These are phyloP conservation scores for Euphorbia corollata DNA, from an alignment of 441 rosid genomes.

Conservation along the genomic window DNA sequence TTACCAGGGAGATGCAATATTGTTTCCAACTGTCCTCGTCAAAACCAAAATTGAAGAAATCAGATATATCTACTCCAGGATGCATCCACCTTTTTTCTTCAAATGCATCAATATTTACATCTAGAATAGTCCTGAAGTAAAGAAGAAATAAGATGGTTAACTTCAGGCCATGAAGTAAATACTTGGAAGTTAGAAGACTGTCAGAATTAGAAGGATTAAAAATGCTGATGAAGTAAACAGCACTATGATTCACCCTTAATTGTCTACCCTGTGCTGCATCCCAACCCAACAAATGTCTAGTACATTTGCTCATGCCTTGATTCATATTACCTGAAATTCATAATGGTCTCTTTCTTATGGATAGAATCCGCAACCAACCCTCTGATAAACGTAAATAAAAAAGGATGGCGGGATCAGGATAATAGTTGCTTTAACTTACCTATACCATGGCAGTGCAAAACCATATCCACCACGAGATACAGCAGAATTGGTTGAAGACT, in stretches of 20 bases:
- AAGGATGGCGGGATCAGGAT: not conserved
- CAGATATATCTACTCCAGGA: conserved; percentile 38
- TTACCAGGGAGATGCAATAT: conserved; percentile 45
- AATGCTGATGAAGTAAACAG: not conserved
- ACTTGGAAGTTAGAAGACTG: not conserved
- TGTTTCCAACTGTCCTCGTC: conserved; percentile 49
- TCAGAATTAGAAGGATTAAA: not conserved
- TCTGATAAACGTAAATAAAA: not conserved
- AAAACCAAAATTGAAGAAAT: conserved; percentile 52
- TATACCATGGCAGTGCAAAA: conserved; percentile 48
- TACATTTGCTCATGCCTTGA: not conserved
- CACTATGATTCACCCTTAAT: conserved; percentile 6
- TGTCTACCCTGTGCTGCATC: not conserved
- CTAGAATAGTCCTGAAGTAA: conserved; percentile 41
- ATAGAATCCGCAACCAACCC: not conserved
- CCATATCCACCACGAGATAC: conserved; percentile 31
- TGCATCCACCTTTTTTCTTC: conserved; percentile 47
- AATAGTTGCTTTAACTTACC: conserved; percentile 37
- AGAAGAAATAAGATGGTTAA: not conserved
- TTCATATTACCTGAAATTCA: not conserved
- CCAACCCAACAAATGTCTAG: not conserved
- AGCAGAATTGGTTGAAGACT: conserved; percentile 19
- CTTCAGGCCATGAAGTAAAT: not conserved
- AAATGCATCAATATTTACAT: conserved; percentile 40
- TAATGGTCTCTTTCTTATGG: not conserved